Conservation (phyloP, 2,329 filamentous ascomycete genomes). For the Cladophialophora bantiana region DNA sequence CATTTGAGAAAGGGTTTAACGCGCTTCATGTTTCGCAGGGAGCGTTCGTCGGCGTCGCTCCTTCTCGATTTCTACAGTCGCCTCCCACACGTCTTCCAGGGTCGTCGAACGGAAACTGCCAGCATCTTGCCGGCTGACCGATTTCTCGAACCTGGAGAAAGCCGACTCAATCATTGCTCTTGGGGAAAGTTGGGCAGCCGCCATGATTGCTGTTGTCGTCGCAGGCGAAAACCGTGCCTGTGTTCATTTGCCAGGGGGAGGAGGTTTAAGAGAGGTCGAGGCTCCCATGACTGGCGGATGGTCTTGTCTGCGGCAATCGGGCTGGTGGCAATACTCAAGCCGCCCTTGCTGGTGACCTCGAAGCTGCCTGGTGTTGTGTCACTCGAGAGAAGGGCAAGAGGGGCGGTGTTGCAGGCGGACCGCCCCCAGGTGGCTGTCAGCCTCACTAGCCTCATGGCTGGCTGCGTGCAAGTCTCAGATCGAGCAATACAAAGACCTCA, state of each 20-base stretch:
- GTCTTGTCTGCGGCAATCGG: too few species aligned
- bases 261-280: not conserved
- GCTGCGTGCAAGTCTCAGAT: too few species aligned
- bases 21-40: slow-evolving; percentile 54
- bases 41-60: slow-evolving; percentile 49
- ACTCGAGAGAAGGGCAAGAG: too few species aligned
- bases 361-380: too few species aligned
- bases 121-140: slow-evolving; percentile 19
- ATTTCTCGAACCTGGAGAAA: not conserved
- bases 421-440: too few species aligned
- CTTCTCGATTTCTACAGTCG: slow-evolving; percentile 50
- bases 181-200: not conserved
- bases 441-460: too few species aligned
- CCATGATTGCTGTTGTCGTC: not conserved
- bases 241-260: not conserved
- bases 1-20: slow-evolving; percentile 53
- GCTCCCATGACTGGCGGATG: too few species aligned
- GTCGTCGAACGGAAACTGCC: slow-evolving; percentile 44
- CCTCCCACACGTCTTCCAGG: slow-evolving; percentile 49
- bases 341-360: too few species aligned
- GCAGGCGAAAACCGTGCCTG: too few species aligned
- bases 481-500: too few species aligned
- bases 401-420: too few species aligned
- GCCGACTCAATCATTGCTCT: not conserved
- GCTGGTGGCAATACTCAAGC: too few species aligned